These are phyloP conservation scores for Dalbergia cultrata DNA, from an alignment of 306 rosid genomes.

Conservation along the genomic window DNA sequence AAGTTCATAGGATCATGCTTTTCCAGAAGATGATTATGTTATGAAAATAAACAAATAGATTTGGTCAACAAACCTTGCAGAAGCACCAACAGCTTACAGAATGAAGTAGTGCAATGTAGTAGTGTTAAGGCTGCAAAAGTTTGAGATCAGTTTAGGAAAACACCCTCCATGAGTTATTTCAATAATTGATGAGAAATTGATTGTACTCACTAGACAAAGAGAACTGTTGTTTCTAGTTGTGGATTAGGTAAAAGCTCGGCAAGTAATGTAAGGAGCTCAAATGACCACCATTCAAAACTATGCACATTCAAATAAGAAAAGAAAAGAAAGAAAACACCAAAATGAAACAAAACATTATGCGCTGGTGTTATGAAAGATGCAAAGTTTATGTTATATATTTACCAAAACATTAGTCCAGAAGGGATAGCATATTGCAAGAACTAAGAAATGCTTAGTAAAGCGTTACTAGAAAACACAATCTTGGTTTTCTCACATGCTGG, in stretches of 20 bases:
- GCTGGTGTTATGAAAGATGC: not conserved
- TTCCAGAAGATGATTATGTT: not conserved
- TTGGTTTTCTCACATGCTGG: constrained; percentile 62
- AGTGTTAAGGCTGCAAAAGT: constrained; percentile 52
- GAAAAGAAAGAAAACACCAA: not conserved
- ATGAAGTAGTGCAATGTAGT: constrained; percentile 63
- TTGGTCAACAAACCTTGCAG: constrained; percentile 60
- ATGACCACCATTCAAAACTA: constrained; percentile 82
- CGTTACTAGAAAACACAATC: constrained; percentile 48
- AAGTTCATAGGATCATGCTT: not conserved
- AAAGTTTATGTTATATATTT: constrained; percentile 30
- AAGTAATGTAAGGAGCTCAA: constrained; percentile 65
- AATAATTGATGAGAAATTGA: not conserved
- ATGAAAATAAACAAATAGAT: not conserved
- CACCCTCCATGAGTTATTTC: not conserved
- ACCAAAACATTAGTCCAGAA: constrained; percentile 60
- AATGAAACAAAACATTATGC: not conserved
- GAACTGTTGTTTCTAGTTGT: constrained; percentile 67
- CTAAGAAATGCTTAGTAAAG: constrained; percentile 50
- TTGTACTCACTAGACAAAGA: constrained; percentile 64
- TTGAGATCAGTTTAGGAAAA: constrained; percentile 19
- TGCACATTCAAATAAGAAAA: constrained; percentile 17
- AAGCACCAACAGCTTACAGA: constrained; percentile 67
- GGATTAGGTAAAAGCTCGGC: constrained; percentile 73
- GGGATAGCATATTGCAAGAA: constrained; percentile 54